Base-by-base conservation (phyloP, 441 rosid species). In the Eruca vesicaria region DNA sequence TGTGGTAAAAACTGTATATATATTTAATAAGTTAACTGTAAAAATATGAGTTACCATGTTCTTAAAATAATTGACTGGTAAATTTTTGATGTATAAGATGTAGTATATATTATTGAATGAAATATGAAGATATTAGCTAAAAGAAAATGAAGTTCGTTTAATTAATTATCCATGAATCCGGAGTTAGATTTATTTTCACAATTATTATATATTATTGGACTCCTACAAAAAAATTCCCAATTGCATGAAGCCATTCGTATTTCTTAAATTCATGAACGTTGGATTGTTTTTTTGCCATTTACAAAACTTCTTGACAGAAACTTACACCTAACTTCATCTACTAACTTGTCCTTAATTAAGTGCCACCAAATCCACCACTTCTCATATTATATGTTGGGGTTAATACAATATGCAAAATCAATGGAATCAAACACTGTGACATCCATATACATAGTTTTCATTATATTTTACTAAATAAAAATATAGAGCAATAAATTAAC, bases 291-390 rank as follows among this genome's bases (percentile, higher is more conserved):
- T 45, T 28, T 71, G 66, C 20, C 50, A 63, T 52, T 23, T 48
- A 48, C 9, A 36, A 53, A 61, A 63, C 31, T 20, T 57, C 5
- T 70, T 71, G 76, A 70, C 7, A 64, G 80, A 71, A 70, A 64
- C 18, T 6, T 15, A n/a, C 52, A 43, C 67, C 76, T 76, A 64
- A 63, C 48, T 68, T 70, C 32, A 38, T 69, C 80, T 33, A 76
- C 41, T 71, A 56, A 57, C 66, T 32, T 70, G 55, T 12, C 67
- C 59, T 18, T 58, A 45, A 70, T 18, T 58, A 45, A 70, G 32
- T 31, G 55, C 66, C 31, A 69, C 60, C 74, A 62, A 62, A 69
- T 59, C 63, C 61, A 64, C 71, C 62, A 57, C 15, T 76, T 56
- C 23, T 20, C 48, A 6, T 6, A 38, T 38, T 64, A 73, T 55